phyloP scores from a whole-genome alignment of 1,284 basidiomycete species.

The Cystobasidiaceae sp. region DNA sequence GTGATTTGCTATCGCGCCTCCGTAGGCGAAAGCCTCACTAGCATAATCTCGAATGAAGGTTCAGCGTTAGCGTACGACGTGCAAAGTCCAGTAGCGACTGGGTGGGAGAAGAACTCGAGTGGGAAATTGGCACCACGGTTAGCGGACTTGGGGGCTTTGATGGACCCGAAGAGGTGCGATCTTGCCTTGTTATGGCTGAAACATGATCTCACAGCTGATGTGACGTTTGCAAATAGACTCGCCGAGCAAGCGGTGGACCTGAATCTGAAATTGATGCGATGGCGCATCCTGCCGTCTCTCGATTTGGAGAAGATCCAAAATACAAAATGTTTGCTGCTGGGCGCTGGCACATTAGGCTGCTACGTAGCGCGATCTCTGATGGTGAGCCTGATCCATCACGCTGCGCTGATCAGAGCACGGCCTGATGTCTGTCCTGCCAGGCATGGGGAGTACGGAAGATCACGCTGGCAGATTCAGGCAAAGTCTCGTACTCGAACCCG shows the following conservation, averaged over 20 bases:
- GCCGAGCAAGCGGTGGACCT: slow-evolving; percentile 95
- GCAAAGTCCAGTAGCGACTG: slow-evolving; percentile 58
- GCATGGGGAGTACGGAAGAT: slow-evolving; percentile 93
- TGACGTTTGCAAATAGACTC: slow-evolving; percentile 53
- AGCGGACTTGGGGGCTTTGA: slow-evolving; percentile 88
- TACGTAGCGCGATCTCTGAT: slow-evolving; percentile 86
- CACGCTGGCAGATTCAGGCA: slow-evolving; percentile 83
- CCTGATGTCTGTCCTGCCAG: slow-evolving; percentile 48
- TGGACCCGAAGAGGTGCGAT: slow-evolving; percentile 74
- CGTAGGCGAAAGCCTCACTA: slow-evolving; percentile 54
- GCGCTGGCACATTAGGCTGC: slow-evolving; percentile 93
- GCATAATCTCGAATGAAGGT: slow-evolving; percentile 51
- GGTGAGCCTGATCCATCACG: slow-evolving; percentile 52
- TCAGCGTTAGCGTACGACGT: neutral
- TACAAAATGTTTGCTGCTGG: slow-evolving; percentile 78
- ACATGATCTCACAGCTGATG: neutral
- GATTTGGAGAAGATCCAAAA: slow-evolving; percentile 78
- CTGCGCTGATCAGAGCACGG: neutral
- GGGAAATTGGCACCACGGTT: slow-evolving; percentile 81
- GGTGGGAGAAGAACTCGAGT: slow-evolving; percentile 88
- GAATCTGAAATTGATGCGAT: slow-evolving; percentile 96
- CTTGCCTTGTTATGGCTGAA: neutral
- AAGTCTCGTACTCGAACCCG: slow-evolving; percentile 93
- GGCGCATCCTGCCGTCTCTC: slow-evolving; percentile 86
- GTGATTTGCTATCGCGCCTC: slow-evolving; percentile 73